phyloP scores from a whole-genome alignment of 2,329 filamentous ascomycete genomes.

The Bretziella fagacearum region DNA sequence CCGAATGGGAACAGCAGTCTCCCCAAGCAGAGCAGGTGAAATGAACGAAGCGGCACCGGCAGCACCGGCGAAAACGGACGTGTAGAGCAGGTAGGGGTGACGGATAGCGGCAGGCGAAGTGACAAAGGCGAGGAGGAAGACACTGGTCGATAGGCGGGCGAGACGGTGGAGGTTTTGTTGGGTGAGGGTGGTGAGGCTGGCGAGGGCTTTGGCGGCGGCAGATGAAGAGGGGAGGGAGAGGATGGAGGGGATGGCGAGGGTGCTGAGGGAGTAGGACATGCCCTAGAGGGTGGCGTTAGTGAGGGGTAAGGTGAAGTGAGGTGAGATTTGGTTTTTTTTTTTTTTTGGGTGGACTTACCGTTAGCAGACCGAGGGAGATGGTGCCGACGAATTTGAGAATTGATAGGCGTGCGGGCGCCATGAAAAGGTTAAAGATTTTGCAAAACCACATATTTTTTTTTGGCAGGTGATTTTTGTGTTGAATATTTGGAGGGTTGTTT shows the following conservation, averaged over 20 bases:
- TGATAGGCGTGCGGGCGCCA: conserved; percentile 54
- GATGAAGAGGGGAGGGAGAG: conserved; percentile 64
- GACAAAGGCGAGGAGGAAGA: conserved; percentile 60
- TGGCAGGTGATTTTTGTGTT: neutral
- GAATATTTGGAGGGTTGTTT: neutral
- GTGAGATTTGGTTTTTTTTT: neutral
- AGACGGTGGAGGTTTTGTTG: conserved; percentile 50
- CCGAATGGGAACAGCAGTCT: conserved; percentile 18
- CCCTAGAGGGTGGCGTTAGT: conserved; percentile 37
- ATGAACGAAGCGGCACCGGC: conserved; percentile 38
- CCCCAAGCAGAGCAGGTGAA: conserved; percentile 27
- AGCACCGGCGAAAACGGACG: conserved; percentile 48
- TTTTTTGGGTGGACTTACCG: conserved; percentile 38
- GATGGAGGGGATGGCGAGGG: conserved; percentile 62
- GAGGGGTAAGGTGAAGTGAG: neutral
- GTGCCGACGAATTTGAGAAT: conserved; percentile 87
- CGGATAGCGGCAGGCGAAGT: conserved; percentile 57
- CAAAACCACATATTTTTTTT: conserved; percentile 11
- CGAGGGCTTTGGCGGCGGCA: conserved; percentile 52
- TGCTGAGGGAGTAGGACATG: conserved; percentile 68
- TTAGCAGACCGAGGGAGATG: conserved; percentile 71
- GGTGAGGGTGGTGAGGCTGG: conserved; percentile 45
- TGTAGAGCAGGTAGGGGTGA: conserved; percentile 86
- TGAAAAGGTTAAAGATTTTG: conserved; percentile 22
- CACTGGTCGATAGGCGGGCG: conserved; percentile 48